These are phyloP conservation scores for Fusarium poae DNA, from an alignment of 2,329 filamentous ascomycete genomes.

Conservation along the genomic window DNA sequence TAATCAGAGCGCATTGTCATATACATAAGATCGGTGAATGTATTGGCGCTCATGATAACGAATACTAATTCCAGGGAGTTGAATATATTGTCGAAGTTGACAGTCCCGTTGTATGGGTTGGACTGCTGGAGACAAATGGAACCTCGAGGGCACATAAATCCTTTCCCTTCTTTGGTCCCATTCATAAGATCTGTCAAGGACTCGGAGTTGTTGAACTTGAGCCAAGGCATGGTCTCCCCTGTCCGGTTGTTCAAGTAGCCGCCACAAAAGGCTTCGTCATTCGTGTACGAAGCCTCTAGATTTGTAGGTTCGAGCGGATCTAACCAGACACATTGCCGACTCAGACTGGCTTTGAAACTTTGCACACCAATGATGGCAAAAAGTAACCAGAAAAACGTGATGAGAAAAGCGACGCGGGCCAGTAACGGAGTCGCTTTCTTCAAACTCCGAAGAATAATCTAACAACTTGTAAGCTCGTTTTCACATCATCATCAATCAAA, in stretches of 20 bases:
- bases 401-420: conserved; percentile 92
- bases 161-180: conserved; percentile 74
- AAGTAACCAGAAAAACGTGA: conserved; percentile 96
- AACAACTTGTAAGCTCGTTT: conserved; percentile 29
- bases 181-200: conserved; percentile 62
- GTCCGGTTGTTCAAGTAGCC: conserved; percentile 77
- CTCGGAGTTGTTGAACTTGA: conserved; percentile 59
- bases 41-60: conserved; percentile 98
- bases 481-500: not conserved
- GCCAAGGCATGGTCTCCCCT: conserved; percentile 74
- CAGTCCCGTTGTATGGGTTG: conserved; percentile 86
- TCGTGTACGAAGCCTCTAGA: conserved; percentile 68
- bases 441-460: conserved; percentile 93
- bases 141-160: conserved; percentile 86
- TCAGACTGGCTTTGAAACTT: conserved; percentile 89
- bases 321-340: conserved; percentile 82
- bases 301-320: conserved; percentile 71
- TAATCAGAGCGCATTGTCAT: conserved; percentile 94
- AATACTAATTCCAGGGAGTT: conserved; percentile 95
- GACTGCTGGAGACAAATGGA: conserved; percentile 84
- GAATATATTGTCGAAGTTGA: conserved; percentile 95
- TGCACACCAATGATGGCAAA: conserved; percentile 98
- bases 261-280: conserved; percentile 83
- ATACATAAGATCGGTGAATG: conserved; percentile 95
- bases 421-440: conserved; percentile 95